Evolutionary conservation across 129 eudicot genomes (phyloP).

Genomic region (Silybum marianum): DNA sequence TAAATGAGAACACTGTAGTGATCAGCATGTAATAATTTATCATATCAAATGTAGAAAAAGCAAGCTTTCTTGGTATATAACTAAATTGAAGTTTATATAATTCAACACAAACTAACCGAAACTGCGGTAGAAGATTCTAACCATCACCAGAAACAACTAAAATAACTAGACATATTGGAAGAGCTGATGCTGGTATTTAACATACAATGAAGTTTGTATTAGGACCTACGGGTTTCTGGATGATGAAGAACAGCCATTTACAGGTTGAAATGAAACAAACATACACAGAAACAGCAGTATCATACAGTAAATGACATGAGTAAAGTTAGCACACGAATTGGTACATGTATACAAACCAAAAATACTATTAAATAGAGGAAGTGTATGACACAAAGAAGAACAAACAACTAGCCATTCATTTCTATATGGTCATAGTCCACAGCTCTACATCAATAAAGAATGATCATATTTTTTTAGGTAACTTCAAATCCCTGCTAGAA

Average conservation of each 20-base stretch:
- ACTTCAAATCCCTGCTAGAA: background rate
- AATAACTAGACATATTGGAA: slow-evolving; percentile 8
- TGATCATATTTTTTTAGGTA: background rate
- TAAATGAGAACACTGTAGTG: background rate
- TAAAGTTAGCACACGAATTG: background rate
- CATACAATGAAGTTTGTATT: background rate
- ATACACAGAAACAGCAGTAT: background rate
- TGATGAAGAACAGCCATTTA: background rate
- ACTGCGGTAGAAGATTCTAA: no score
- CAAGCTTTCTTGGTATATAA: background rate
- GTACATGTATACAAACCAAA: background rate
- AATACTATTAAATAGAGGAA: background rate
- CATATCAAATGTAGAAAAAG: background rate
- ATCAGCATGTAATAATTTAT: background rate
- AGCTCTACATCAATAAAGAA: background rate
- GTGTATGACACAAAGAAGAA: background rate
- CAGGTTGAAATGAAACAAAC: background rate
- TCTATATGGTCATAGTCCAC: background rate
- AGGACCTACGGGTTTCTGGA: background rate
- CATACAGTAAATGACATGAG: background rate
- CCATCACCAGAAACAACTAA: background rate
- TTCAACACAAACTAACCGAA: background rate
- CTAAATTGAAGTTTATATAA: background rate
- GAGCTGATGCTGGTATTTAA: background rate
- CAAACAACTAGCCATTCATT: background rate